Percentiles rank a stretch among this genome's conserved stretches.
Evolutionary conservation across 1,139 yeast genomes (phyloP).

Genomic region (Protomyces macrosporus): DNA sequence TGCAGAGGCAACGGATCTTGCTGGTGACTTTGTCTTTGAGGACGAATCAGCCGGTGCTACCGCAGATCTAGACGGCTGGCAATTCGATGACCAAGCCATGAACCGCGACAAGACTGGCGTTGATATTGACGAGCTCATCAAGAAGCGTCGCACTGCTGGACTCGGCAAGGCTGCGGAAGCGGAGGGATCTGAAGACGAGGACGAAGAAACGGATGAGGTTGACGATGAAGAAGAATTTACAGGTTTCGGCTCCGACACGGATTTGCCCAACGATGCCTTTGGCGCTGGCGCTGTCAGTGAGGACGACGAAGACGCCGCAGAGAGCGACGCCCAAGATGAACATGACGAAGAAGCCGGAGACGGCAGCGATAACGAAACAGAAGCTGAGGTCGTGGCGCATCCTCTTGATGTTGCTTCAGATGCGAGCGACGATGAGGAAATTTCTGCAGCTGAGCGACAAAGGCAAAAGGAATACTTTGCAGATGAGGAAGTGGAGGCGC

Average conservation of each 20-base stretch:
- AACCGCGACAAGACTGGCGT: constrained; percentile 45
- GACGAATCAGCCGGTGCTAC: constrained; percentile 64
- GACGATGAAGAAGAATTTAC: constrained; percentile 41
- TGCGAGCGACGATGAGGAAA: constrained; percentile 22
- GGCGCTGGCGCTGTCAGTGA: constrained; percentile 38
- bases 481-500: constrained; percentile 46
- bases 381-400: constrained; percentile 21
- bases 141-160: constrained; percentile 47
- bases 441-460: constrained; percentile 21
- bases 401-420: constrained; percentile 19
- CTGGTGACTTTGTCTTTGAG: constrained; percentile 61
- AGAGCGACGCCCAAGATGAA: constrained; percentile 33
- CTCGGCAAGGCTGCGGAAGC: constrained; percentile 40
- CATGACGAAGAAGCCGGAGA: constrained; percentile 40
- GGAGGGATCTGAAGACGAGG: constrained; percentile 40
- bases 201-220: constrained; percentile 39
- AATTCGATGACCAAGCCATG: constrained; percentile 51
- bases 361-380: constrained; percentile 33
- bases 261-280: constrained; percentile 32
- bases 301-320: constrained; percentile 37
- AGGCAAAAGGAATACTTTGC: constrained; percentile 62
- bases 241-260: constrained; percentile 40
- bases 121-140: constrained; percentile 79
- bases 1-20: constrained; percentile 39
- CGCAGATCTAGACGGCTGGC: constrained; percentile 73